These are phyloP conservation scores for Medicago lupulina DNA, from an alignment of 306 rosid genomes.

Conservation along the genomic window DNA sequence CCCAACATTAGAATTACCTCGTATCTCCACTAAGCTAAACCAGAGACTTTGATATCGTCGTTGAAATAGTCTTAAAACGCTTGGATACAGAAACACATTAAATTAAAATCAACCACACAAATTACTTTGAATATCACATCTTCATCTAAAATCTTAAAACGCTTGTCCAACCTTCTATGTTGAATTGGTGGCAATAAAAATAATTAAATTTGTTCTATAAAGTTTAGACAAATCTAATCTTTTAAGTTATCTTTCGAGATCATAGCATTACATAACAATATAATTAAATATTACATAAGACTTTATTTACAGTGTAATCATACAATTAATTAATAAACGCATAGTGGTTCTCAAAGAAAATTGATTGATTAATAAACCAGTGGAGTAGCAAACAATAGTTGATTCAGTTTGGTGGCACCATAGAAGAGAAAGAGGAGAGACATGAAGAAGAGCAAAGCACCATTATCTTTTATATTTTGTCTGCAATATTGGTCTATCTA, in stretches of 20 bases:
- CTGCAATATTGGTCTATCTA: neutral
- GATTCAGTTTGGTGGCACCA: slow-evolving; percentile 38
- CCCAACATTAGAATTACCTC: too few species aligned
- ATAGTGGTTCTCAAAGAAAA: neutral
- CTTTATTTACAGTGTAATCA: neutral
- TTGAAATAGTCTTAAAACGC: too few species aligned
- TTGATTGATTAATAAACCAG: neutral
- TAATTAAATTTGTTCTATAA: neutral
- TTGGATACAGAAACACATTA: too few species aligned
- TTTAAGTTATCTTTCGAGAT: neutral
- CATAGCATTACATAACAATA: neutral
- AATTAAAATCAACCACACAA: too few species aligned
- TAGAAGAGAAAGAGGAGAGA: neutral
- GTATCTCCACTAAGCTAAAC: too few species aligned
- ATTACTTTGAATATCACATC: too few species aligned
- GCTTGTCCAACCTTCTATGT: neutral
- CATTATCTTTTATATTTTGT: neutral
- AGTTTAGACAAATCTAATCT: neutral
- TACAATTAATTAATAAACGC: neutral
- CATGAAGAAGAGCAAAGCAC: neutral
- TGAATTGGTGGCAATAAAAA: neutral
- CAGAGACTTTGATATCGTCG: too few species aligned
- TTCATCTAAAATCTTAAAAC: too few species aligned
- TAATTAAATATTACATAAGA: neutral
- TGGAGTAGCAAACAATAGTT: slow-evolving; percentile 31